Evolutionary conservation across 306 rosid genomes (phyloP).

Genomic region (Trifolium subterraneum): DNA sequence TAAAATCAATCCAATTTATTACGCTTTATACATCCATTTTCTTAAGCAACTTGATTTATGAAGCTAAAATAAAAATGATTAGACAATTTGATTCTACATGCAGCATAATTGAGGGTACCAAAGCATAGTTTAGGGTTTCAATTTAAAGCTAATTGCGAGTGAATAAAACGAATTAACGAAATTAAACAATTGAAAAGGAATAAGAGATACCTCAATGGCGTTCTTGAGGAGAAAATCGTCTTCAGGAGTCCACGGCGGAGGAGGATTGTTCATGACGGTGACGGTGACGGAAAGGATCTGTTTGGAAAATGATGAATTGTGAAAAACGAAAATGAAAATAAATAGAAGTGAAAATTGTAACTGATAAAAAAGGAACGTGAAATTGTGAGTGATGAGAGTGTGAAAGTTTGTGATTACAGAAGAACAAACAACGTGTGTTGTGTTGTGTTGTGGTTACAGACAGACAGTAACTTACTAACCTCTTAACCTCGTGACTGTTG

Average conservation of each 20-base stretch:
- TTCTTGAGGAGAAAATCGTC: constrained; percentile 80
- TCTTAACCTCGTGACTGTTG: too few relatives aligned
- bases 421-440: too few relatives aligned
- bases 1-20: background rate
- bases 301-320: background rate
- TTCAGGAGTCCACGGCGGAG: constrained; percentile 66
- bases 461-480: too few relatives aligned
- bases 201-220: constrained; percentile 70
- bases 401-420: too few relatives aligned
- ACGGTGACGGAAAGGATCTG: background rate
- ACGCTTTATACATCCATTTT: background rate
- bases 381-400: too few relatives aligned
- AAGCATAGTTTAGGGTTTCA: constrained; percentile 43
- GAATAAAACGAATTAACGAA: background rate
- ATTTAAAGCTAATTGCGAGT: background rate
- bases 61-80: too few relatives aligned
- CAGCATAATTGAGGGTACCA: too few relatives aligned
- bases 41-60: background rate
- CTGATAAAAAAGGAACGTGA: too few relatives aligned
- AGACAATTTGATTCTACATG: background rate
- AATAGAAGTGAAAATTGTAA: too few relatives aligned
- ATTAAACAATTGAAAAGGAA: background rate
- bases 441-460: too few relatives aligned
- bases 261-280: constrained; percentile 43
- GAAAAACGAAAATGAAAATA: too few relatives aligned